Conservation (phyloP, 2,329 filamentous ascomycete species). For the Exophiala mesophila region DNA sequence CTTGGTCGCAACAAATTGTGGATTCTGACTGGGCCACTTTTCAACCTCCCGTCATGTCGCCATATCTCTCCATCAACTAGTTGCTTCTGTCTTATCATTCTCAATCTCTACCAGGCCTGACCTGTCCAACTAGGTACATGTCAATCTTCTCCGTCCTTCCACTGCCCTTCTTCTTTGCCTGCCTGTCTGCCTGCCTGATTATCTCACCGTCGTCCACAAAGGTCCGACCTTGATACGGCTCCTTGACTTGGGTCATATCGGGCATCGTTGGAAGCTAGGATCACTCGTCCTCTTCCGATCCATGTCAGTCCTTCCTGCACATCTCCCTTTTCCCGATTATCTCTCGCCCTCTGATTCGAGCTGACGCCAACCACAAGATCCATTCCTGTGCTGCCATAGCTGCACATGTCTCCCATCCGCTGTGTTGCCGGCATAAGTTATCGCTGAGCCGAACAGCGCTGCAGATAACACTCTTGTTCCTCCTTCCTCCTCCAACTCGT, state of each 20-base stretch:
- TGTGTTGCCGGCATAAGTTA: slow-evolving; percentile 16
- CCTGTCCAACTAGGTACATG: slow-evolving; percentile 2
- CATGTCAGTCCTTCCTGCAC: slow-evolving; percentile 18
- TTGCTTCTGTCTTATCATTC: slow-evolving; percentile 18
- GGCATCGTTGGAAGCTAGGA: slow-evolving; percentile 23
- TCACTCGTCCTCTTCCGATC: slow-evolving; percentile 20
- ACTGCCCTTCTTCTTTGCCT: slow-evolving; percentile 5
- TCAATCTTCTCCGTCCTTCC: not conserved
- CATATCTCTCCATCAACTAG: slow-evolving; percentile 8
- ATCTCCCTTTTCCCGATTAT: slow-evolving; percentile 18
- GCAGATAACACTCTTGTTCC: slow-evolving; percentile 20
- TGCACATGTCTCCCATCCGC: slow-evolving; percentile 22
- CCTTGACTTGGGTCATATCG: slow-evolving; percentile 13
- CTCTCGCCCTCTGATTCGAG: slow-evolving; percentile 19
- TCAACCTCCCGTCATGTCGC: slow-evolving; percentile 1
- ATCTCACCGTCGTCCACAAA: not conserved
- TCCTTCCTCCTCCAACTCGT: slow-evolving; percentile 16
- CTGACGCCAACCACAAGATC: slow-evolving; percentile 8
- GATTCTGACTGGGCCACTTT: not conserved
- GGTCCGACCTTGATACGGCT: too few species aligned
- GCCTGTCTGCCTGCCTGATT: slow-evolving; percentile 2
- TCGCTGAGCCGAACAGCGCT: slow-evolving; percentile 10
- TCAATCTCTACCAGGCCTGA: slow-evolving; percentile 5
- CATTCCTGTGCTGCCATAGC: slow-evolving; percentile 16
- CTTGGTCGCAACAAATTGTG: too few species aligned